A percentile compares a stretch with the other conserved stretches of the same genome.
These are phyloP conservation scores for Botrytis pseudocinerea DNA, from an alignment of 2,329 filamentous ascomycete species.

Conservation along the genomic window DNA sequence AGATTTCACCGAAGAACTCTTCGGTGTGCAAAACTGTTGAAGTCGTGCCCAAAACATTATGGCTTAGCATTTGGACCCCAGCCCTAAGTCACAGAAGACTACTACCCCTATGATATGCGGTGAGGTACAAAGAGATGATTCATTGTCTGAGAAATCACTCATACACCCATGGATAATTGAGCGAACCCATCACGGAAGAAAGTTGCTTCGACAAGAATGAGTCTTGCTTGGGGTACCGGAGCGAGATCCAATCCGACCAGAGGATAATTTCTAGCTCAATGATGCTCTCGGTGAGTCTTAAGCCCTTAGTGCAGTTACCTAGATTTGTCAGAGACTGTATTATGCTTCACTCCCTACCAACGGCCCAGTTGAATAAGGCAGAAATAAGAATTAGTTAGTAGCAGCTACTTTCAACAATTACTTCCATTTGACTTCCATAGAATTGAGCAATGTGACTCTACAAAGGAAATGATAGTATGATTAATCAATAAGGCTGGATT, in stretches of 20 bases:
- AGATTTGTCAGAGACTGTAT: neutral
- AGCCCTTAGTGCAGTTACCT: neutral
- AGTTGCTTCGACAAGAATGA: neutral
- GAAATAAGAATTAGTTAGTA: neutral
- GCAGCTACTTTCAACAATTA: neutral
- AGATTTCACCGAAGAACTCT: neutral
- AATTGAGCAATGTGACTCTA: neutral
- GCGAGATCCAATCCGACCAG: neutral
- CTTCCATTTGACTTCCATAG: neutral
- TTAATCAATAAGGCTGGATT: constrained; percentile 8
- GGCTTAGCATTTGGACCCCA: constrained; percentile 6
- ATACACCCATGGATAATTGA: neutral
- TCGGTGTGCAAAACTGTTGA: neutral
- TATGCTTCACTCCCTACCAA: neutral
- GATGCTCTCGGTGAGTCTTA: neutral
- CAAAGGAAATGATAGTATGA: neutral
- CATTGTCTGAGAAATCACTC: neutral
- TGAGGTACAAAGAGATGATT: neutral
- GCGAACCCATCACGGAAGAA: neutral
- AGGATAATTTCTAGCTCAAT: neutral
- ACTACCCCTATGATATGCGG: neutral
- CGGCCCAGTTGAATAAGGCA: neutral
- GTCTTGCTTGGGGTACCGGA: neutral
- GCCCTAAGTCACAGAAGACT: neutral
- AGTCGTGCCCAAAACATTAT: neutral